A percentile compares a stretch with the other conserved stretches of the same genome.
These are phyloP conservation scores for Myxozyma udenii DNA, from an alignment of 805 yeast genomes.

Conservation along the genomic window DNA sequence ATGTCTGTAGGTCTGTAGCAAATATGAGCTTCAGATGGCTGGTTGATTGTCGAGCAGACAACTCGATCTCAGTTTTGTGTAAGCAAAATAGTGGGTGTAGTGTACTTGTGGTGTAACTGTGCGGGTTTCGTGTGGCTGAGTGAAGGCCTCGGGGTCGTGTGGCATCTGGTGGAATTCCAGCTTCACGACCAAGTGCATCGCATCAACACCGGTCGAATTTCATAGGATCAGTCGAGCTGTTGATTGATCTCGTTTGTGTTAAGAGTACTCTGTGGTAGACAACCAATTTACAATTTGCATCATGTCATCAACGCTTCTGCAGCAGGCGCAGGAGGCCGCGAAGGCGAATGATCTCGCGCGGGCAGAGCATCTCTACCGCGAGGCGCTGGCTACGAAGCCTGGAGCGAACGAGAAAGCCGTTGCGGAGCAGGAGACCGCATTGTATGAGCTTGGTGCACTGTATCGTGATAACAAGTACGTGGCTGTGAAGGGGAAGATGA, in stretches of 20 bases:
- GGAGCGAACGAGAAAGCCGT: constrained; percentile 43
- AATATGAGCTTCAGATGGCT: too few species aligned
- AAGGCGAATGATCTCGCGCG: constrained; percentile 47
- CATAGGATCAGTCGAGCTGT: too few species aligned
- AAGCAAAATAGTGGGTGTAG: too few species aligned
- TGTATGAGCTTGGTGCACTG: constrained; percentile 70
- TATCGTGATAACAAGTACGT: constrained; percentile 48
- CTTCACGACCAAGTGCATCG: background rate
- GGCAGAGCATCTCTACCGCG: constrained; percentile 62
- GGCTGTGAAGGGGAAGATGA: background rate
- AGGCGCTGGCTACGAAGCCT: constrained; percentile 43
- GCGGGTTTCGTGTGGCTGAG: too few species aligned
- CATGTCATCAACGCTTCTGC: constrained; percentile 13
- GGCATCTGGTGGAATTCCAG: background rate
- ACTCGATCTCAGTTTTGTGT: too few species aligned
- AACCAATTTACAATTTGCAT: background rate
- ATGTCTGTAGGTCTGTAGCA: too few species aligned
- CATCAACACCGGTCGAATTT: too few species aligned
- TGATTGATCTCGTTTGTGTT: too few species aligned
- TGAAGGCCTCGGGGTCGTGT: too few species aligned
- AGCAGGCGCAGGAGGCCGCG: constrained; percentile 59
- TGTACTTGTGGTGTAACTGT: too few species aligned
- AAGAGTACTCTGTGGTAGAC: too few species aligned
- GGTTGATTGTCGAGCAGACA: too few species aligned
- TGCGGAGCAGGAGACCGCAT: constrained; percentile 63